These are phyloP conservation scores for Leptodermis oblonga DNA, from an alignment of 257 asterid genomes.

Conservation along the genomic window DNA sequence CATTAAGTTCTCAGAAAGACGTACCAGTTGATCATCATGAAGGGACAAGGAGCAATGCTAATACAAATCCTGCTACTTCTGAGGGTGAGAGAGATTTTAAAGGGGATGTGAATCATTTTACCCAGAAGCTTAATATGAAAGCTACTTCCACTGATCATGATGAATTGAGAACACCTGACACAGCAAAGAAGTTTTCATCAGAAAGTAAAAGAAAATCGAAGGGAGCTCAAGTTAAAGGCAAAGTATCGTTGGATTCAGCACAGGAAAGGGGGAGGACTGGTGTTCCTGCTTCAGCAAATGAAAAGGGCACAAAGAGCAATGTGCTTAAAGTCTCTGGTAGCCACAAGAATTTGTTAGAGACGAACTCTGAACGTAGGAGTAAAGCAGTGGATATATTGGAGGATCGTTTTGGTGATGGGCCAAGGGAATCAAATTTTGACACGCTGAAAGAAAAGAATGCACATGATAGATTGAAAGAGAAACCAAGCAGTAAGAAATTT, in stretches of 20 bases:
- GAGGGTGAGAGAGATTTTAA: constrained; percentile 37
- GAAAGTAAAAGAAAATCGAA: constrained; percentile 48
- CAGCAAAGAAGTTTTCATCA: constrained; percentile 30
- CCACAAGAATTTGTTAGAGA: constrained; percentile 20
- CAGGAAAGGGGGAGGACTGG: constrained; percentile 32
- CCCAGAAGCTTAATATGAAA: constrained; percentile 27
- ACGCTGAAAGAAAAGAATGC: constrained; percentile 31
- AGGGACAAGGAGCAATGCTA: constrained; percentile 22
- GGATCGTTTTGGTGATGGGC: constrained; percentile 35
- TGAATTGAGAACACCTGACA: constrained; percentile 24
- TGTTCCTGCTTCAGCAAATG: constrained; percentile 31
- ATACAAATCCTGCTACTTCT: constrained; percentile 27
- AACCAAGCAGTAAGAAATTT: constrained; percentile 29
- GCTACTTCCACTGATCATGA: constrained; percentile 32
- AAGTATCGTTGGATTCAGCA: constrained; percentile 26
- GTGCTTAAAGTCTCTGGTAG: constrained; percentile 13
- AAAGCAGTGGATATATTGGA: constrained; percentile 28
- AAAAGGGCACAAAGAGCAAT: constrained; percentile 42
- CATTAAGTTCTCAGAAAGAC: constrained; percentile 30
- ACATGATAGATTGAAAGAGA: constrained; percentile 43
- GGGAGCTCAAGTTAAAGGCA: constrained; percentile 41
- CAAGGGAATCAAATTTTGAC: constrained; percentile 39
- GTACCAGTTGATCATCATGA: constrained; percentile 30
- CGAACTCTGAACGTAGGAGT: constrained; percentile 29
- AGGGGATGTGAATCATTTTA: constrained; percentile 20